Evolutionary conservation across 768 basidiomycete species (phyloP).

Genomic region (Lactarius deliciosus): DNA sequence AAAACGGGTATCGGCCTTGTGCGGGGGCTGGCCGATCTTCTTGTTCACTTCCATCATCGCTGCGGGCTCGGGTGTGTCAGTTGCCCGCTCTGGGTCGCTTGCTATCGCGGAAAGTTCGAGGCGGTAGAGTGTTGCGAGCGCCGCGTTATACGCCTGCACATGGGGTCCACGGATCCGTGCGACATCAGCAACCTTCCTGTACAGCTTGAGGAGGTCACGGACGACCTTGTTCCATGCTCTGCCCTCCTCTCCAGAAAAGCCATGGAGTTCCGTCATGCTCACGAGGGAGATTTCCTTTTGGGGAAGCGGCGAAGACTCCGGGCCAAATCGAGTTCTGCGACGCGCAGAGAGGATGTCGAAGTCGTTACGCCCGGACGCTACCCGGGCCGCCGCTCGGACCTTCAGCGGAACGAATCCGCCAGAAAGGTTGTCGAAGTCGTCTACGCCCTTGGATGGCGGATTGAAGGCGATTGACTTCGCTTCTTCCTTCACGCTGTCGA

Average conservation of each 20-base stretch:
- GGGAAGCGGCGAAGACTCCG: conserved; percentile 30
- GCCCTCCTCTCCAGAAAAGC: conserved; percentile 29
- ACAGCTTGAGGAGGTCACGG: conserved; percentile 30
- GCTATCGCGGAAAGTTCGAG: conserved; percentile 33
- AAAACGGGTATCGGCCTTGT: conserved; percentile 38
- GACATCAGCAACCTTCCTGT: conserved; percentile 32
- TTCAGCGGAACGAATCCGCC: too few species aligned
- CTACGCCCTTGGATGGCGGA: background rate
- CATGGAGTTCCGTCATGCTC: conserved; percentile 30
- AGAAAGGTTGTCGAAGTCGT: conserved; percentile 6
- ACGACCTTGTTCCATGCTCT: conserved; percentile 33
- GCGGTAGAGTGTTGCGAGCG: conserved; percentile 36
- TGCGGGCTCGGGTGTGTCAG: conserved; percentile 32
- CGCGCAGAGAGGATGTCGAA: background rate
- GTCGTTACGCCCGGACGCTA: background rate
- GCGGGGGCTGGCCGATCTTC: conserved; percentile 38
- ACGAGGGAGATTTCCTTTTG: conserved; percentile 5
- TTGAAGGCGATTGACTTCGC: conserved; percentile 27
- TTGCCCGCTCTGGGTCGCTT: conserved; percentile 28
- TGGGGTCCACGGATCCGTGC: conserved; percentile 36
- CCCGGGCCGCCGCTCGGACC: too few species aligned
- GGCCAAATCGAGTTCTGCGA: conserved; percentile 9
- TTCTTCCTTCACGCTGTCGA: conserved; percentile 15
- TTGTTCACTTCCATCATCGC: conserved; percentile 35
- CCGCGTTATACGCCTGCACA: conserved; percentile 37